Conservation (phyloP, 768 basidiomycete species). For the Mycena olivaceomarginata region DNA sequence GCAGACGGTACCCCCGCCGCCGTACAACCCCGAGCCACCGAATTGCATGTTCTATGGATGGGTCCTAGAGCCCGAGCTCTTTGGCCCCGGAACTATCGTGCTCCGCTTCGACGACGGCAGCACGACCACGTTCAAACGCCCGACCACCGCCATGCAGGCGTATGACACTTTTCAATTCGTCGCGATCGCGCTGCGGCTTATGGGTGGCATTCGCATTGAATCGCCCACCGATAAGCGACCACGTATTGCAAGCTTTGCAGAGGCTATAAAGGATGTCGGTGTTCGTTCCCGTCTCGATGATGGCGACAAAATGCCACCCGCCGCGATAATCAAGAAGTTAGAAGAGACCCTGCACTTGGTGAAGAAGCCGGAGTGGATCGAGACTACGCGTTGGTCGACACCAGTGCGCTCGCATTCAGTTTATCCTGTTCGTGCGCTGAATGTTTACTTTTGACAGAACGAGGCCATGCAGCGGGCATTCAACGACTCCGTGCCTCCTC, state of each 20-base stretch:
- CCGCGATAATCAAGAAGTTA: background rate
- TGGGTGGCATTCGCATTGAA: conserved; percentile 1
- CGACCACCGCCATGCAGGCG: background rate
- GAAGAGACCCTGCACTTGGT: background rate
- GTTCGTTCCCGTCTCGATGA: conserved; percentile 2
- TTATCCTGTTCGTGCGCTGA: background rate
- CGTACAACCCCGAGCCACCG: conserved; percentile 13
- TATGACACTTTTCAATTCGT: conserved; percentile 2
- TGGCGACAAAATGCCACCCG: conserved; percentile 13
- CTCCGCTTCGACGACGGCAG: conserved; percentile 12
- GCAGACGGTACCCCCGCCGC: conserved; percentile 22
- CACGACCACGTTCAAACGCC: background rate
- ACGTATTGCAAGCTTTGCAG: conserved; percentile 10
- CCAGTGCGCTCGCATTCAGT: background rate
- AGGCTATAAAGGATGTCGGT: background rate
- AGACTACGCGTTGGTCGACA: background rate
- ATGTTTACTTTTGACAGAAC: background rate
- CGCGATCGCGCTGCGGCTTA: conserved; percentile 3
- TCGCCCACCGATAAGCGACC: background rate
- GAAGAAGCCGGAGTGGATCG: background rate
- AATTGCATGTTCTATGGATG: conserved; percentile 14
- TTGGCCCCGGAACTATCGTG: conserved; percentile 1
- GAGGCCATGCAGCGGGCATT: background rate
- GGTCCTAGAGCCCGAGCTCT: conserved; percentile 10
- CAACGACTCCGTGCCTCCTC: background rate